Conservation (phyloP, 805 yeast species). For the Candida tammaniensis region DNA sequence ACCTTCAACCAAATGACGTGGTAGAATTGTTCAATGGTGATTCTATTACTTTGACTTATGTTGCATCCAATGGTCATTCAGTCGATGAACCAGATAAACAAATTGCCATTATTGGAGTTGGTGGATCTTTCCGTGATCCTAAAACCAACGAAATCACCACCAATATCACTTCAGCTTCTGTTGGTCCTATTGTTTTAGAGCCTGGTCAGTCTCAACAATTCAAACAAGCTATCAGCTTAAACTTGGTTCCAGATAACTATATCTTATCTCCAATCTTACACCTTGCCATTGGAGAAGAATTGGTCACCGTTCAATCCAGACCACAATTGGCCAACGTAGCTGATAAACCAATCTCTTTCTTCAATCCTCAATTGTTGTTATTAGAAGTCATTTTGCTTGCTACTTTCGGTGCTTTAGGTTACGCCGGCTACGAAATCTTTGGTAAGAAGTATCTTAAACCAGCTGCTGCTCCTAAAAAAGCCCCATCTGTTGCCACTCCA, state of each 20-base stretch:
- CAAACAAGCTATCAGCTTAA: constrained; percentile 58
- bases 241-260: constrained; percentile 55
- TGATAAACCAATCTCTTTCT: constrained; percentile 66
- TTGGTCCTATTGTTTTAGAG: constrained; percentile 57
- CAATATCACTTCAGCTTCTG: constrained; percentile 61
- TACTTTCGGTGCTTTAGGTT: constrained; percentile 49
- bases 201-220: constrained; percentile 50
- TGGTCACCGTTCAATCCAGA: constrained; percentile 55
- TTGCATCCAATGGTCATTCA: constrained; percentile 42
- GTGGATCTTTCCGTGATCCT: constrained; percentile 62
- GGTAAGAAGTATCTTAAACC: constrained; percentile 39
- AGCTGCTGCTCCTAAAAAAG: constrained; percentile 32
- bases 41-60: constrained; percentile 47
- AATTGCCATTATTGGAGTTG: constrained; percentile 58
- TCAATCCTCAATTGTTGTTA: constrained; percentile 69
- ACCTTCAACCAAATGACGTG: constrained; percentile 34
- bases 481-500: too few species aligned
- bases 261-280: constrained; percentile 59
- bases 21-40: constrained; percentile 51
- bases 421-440: constrained; percentile 42
- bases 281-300: constrained; percentile 46
- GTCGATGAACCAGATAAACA: constrained; percentile 49
- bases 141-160: constrained; percentile 48
- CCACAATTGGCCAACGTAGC: constrained; percentile 55
- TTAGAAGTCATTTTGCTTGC: constrained; percentile 54